phyloP scores from a whole-genome alignment of 805 yeast genomes.

The Candida pini region DNA sequence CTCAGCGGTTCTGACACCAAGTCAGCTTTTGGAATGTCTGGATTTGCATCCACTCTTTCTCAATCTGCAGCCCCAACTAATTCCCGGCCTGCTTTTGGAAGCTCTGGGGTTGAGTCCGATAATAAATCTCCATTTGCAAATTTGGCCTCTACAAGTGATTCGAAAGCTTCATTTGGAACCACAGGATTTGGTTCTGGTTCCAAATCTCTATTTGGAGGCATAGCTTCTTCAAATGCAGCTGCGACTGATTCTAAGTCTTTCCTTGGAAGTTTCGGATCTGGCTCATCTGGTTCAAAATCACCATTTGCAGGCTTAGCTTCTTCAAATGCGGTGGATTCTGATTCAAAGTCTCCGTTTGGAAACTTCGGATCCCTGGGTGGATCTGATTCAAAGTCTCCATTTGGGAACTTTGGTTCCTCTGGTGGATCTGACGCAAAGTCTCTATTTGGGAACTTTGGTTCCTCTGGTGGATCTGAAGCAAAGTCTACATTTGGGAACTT shows the following conservation, averaged over 20 bases:
- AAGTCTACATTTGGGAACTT: neutral
- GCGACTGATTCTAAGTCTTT: conserved; percentile 9
- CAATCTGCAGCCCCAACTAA: conserved; percentile 7
- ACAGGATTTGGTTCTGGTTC: neutral
- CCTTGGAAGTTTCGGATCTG: conserved; percentile 14
- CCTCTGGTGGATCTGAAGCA: neutral
- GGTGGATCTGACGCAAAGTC: conserved; percentile 2
- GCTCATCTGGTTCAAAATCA: conserved; percentile 6
- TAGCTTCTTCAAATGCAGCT: neutral
- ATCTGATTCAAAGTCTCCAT: neutral
- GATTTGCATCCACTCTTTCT: conserved; percentile 9
- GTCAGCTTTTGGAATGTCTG: conserved; percentile 16
- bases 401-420: neutral
- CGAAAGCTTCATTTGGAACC: neutral
- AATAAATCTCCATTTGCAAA: conserved; percentile 6
- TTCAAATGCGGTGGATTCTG: conserved; percentile 11
- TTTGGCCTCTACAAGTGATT: neutral
- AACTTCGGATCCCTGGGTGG: neutral
- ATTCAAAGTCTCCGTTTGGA: neutral
- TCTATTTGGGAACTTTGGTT: conserved; percentile 5
- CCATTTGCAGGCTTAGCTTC: conserved; percentile 10
- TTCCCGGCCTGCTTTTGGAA: conserved; percentile 20
- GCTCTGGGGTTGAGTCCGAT: conserved; percentile 6
- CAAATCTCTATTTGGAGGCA: neutral
- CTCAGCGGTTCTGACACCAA: too few relatives aligned